Evolutionary conservation across 805 yeast species (phyloP).

Genomic region (Candida qinlingensis): DNA sequence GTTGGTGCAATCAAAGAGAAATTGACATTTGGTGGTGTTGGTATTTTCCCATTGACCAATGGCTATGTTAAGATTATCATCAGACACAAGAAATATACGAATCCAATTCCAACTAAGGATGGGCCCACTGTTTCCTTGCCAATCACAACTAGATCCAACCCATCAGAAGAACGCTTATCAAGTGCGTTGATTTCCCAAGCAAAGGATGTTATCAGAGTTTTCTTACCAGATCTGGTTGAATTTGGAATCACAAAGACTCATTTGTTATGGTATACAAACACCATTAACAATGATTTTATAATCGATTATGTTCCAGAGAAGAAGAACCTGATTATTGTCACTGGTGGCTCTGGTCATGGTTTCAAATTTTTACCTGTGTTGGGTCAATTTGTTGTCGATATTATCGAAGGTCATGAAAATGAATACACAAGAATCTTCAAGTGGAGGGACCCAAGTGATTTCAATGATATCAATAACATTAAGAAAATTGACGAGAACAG

Average conservation of each 20-base stretch:
- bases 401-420: slow-evolving; percentile 28
- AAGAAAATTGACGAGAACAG: slow-evolving; percentile 11
- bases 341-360: slow-evolving; percentile 32
- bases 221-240: slow-evolving; percentile 16
- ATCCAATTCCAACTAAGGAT: slow-evolving; percentile 22
- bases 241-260: slow-evolving; percentile 14
- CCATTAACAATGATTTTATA: slow-evolving; percentile 26
- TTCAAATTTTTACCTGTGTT: slow-evolving; percentile 32
- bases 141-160: slow-evolving; percentile 21
- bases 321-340: slow-evolving; percentile 27
- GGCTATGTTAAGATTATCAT: slow-evolving; percentile 32
- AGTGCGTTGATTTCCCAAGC: slow-evolving; percentile 25
- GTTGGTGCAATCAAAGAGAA: slow-evolving; percentile 26
- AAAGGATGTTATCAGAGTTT: slow-evolving; percentile 13
- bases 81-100: slow-evolving; percentile 32
- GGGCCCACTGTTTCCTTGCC: slow-evolving; percentile 29
- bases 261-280: slow-evolving; percentile 36
- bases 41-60: slow-evolving; percentile 30
- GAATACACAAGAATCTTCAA: slow-evolving; percentile 27
- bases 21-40: slow-evolving; percentile 21
- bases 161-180: slow-evolving; percentile 22
- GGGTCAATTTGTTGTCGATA: slow-evolving; percentile 28
- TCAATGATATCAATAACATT: slow-evolving; percentile 25
- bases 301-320: slow-evolving; percentile 8
- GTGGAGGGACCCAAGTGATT: slow-evolving; percentile 29